phyloP scores from a whole-genome alignment of 768 basidiomycete genomes.

The Boletus rubescentipes region DNA sequence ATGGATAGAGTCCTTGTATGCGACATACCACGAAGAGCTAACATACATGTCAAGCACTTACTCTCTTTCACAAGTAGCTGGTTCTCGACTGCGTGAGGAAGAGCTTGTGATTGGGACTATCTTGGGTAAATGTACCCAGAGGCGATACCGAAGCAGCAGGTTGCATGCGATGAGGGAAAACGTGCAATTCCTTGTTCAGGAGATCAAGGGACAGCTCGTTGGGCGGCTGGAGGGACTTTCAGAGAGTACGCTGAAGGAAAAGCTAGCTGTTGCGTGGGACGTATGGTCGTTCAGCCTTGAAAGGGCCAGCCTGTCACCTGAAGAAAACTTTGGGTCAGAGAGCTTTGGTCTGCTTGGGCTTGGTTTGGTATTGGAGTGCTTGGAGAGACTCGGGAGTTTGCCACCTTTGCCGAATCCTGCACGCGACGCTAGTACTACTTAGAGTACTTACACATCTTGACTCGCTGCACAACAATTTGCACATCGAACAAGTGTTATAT shows the following conservation, averaged over 20 bases:
- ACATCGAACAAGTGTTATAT: background rate
- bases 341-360: conserved; percentile 73
- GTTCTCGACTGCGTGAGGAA: conserved; percentile 60
- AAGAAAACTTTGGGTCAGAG: conserved; percentile 46
- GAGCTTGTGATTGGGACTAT: conserved; percentile 78
- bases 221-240: conserved; percentile 26
- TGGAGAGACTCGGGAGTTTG: conserved; percentile 42
- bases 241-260: conserved; percentile 33
- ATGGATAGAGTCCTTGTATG: conserved; percentile 20
- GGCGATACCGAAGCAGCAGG: conserved; percentile 56
- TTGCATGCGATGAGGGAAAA: conserved; percentile 65
- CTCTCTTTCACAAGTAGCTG: conserved; percentile 56
- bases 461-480: background rate
- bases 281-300: conserved; percentile 60
- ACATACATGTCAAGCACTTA: conserved; percentile 70
- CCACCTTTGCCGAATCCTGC: conserved; percentile 17
- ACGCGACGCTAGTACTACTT: background rate
- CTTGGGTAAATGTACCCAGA: conserved; percentile 64
- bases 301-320: conserved; percentile 27
- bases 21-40: conserved; percentile 60
- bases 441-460: too few species aligned
- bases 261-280: conserved; percentile 57
- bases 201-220: conserved; percentile 43
- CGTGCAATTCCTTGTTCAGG: conserved; percentile 47
- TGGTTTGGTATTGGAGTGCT: conserved; percentile 54